phyloP scores from a whole-genome alignment of 75 land plant genomes.

The Picea glauca region DNA sequence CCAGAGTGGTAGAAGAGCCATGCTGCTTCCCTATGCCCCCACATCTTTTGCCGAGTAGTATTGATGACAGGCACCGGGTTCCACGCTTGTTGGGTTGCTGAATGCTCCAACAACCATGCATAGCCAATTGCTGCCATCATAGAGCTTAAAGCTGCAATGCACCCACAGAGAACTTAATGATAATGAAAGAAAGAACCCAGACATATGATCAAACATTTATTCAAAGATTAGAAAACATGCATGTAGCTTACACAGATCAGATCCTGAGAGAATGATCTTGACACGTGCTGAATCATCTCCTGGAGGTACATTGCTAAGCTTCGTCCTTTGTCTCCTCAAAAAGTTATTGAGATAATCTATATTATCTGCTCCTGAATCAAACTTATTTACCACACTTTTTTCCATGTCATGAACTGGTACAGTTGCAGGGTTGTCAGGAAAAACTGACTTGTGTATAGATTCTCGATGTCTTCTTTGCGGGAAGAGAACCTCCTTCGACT shows the following conservation, averaged over 20 bases:
- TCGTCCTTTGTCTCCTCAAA: constrained; percentile 3
- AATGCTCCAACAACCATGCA: constrained; percentile 22
- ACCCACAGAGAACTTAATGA: not conserved
- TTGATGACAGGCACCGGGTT: constrained; percentile 20
- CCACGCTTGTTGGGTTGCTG: constrained; percentile 15
- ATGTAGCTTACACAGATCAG: not conserved
- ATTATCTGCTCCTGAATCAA: constrained; percentile 1
- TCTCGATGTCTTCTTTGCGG: constrained; percentile 7
- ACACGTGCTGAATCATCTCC: constrained; percentile 1
- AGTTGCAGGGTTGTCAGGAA: constrained; percentile 4
- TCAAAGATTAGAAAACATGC: not conserved
- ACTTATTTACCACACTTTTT: not conserved
- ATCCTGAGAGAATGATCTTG: constrained; percentile 7
- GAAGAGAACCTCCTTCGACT: constrained; percentile 6
- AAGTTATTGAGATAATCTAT: constrained; percentile 5
- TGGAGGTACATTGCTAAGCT: not conserved
- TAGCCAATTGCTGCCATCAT: constrained; percentile 25
- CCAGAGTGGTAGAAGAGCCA: constrained; percentile 28
- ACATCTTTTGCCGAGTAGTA: constrained; percentile 17
- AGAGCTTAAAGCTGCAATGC: constrained; percentile 23
- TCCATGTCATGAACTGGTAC: not conserved
- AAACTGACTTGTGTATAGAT: constrained; percentile 5
- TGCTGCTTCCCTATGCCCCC: constrained; percentile 21
- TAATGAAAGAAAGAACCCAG: not conserved
- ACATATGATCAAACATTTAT: not conserved